Evolutionary conservation across 2,329 filamentous ascomycete species (phyloP), one percentile per base, ranked within the genome.

Genomic region (Fusarium pseudoanthophilum): DNA sequence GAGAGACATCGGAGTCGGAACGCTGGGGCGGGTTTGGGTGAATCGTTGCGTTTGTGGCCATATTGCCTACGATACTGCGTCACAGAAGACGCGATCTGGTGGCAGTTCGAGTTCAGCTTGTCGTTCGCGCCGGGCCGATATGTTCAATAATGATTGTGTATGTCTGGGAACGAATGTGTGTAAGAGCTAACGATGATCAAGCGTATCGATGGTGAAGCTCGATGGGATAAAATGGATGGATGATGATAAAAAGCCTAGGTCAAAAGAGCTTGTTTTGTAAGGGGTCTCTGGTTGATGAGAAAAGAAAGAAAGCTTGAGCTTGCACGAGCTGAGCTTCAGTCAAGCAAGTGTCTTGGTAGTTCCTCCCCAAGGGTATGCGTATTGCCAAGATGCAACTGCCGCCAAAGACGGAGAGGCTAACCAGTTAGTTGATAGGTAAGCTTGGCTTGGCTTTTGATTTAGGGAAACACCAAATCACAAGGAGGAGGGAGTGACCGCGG

Each of bases 1-100:
- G 85, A 64, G 85, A 87, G 63, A 86, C 75, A 51, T 85, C 84
- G 24, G 82, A 84, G 69, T 83, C 83, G 57, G 83, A 79, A 67
- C 81, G 83, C 59, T 79, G 77, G 39, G 78, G 60, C 39, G 72
- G 43, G 52, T 66, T 53, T 74, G 73, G 74, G 60, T 76, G 78
- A 55, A 64, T 61, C 52, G 69, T 72, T 39, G 79, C 75, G 45
- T 63, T 34, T 42, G 73, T 79, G 53, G 76, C 74, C 67, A 71
- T 75, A 34, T 69, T 61, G 68, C 62, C 62, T 37, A 53, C 42
- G 57, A 61, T 43, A 39, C 45, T 52, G 48, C 45, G 52, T 63
- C 48, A 39, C 37, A 10, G 21, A 65, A 36, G 61, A 64, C 55
- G 43, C 59, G 42, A 60, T 46, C 58, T 63, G 39, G 45, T 26